Evolutionary conservation across 139 green algal genomes (phyloP), one percentile per base, ranked within the genome.

Genomic region (Haematococcus sp.): DNA sequence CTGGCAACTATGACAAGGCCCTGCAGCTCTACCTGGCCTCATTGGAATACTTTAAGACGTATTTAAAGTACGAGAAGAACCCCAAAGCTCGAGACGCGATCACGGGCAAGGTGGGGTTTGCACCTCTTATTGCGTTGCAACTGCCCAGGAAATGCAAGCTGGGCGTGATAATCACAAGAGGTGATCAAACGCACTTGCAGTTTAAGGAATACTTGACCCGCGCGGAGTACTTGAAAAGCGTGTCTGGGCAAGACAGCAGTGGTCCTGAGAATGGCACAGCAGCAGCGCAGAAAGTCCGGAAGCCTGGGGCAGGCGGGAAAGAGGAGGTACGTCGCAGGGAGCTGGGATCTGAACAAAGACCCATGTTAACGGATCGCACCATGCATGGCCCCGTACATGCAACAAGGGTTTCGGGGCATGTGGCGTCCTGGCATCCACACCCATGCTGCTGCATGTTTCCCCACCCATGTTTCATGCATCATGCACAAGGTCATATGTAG

Each of bases 151-250:
- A 55, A 55, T 55, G 46, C 15, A 13, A 55, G 46, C 46, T 55
- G 46, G 15, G 46, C 22, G 55, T 13, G 22, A 15, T 25, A 25
- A 27, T 13, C 22, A 27, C 19, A 28, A 63, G 55, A n/a, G n/a
- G n/a, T n/a, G n/a, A n/a, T n/a, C n/a, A n/a, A n/a, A n/a, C 59
- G 67, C 28, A 3, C 2, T n/a, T 60, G 61, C 91, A 97, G 92
- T 94, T 97, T 73, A 88, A 86, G 65, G 95, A 98, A 60, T 99
- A 99, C 73, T 73, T 99, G 32, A 65, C 82, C 15, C 81, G 96
- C 0, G 96, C 96, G 5, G 94, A 99, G 86, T 91, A 97, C 83
- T 80, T 99, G 25, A 95, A 97, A 63, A 77, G 77, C 30, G 65
- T 93, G 28, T 84, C 89, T 52, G 86, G 75, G 9, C 68, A 74